Base-by-base conservation (phyloP, 768 basidiomycete genomes). In the Suillus cothurnatus region DNA sequence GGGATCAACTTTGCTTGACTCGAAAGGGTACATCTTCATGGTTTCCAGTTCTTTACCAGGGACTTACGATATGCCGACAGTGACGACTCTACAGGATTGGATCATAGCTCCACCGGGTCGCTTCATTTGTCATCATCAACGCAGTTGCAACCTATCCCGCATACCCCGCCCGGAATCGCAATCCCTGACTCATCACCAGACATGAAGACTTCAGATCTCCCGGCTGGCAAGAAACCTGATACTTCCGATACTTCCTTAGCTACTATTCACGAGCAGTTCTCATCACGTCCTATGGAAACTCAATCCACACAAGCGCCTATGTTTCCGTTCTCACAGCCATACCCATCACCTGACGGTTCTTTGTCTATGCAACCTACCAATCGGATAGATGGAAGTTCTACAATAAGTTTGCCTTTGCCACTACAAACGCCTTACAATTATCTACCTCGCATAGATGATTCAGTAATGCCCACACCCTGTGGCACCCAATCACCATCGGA, bases 381-480 rank as follows among this genome's bases (percentile, higher is more conserved):
- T 64, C 70, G 28, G 64, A 67, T 71, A 38, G 84, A 86, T 67
- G 76, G 84, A 19, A 78, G 67, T 67, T 86, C 86, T 1, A 82
- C 84, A 4, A 74, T 81, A 4, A 85, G 81, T 63, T 77, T 86
- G 19, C 83, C 85, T 0, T 71, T 85, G 23, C 83, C 85, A 2
- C 71, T 79, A 31, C 81, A 84, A 66, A 81, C 85, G 0, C 85
- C 83, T 3, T 85, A 79, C 65, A 76, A 80, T 69, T 73, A 79
- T 14, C 79, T 87, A 17, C 81, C 81, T 1, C 11, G 63, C 14
- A 61, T 61, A 38, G 59, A 34, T 38, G n/a, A 32, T 26, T 23
- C 64, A 1, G 57, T 31, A 5, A 21, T 23, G 15, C 26, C 23
- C 38, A 15, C 28, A 32, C 28, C 34, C 17, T 62, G 49, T 65